Evolutionary conservation across 305 asterid species (phyloP).

Genomic region (Rubia occidens): DNA sequence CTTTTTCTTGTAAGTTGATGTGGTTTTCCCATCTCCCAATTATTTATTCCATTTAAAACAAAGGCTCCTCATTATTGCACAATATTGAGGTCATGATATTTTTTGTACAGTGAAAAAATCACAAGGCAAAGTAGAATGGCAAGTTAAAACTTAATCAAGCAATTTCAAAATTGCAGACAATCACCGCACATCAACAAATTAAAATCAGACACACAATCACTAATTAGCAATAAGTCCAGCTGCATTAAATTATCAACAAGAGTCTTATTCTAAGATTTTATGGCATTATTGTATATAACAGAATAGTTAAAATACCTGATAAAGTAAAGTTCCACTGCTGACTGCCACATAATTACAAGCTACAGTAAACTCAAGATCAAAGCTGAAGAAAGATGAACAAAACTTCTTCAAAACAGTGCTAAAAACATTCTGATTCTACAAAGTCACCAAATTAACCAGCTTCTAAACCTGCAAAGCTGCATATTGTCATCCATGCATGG

Average conservation of each 20-base stretch:
- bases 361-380: conserved; percentile 93
- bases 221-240: neutral
- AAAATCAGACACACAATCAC: neutral
- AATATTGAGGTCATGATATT: neutral
- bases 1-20: neutral
- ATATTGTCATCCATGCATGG: conserved; percentile 94
- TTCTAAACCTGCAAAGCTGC: conserved; percentile 79
- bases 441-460: conserved; percentile 2
- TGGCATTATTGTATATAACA: neutral
- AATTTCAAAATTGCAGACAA: neutral
- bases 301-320: conserved; percentile 47
- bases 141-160: neutral
- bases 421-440: conserved; percentile 3
- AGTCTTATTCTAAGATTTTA: neutral
- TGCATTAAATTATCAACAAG: neutral
- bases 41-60: neutral
- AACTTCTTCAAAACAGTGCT: conserved; percentile 18
- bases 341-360: conserved; percentile 83
- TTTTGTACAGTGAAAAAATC: neutral
- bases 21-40: neutral
- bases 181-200: neutral
- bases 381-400: conserved; percentile 41
- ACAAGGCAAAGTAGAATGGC: neutral
- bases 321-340: conserved; percentile 86
- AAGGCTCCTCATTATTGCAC: neutral